Conservation (phyloP, 768 basidiomycete species). For the Fibroporia radiculosa region DNA sequence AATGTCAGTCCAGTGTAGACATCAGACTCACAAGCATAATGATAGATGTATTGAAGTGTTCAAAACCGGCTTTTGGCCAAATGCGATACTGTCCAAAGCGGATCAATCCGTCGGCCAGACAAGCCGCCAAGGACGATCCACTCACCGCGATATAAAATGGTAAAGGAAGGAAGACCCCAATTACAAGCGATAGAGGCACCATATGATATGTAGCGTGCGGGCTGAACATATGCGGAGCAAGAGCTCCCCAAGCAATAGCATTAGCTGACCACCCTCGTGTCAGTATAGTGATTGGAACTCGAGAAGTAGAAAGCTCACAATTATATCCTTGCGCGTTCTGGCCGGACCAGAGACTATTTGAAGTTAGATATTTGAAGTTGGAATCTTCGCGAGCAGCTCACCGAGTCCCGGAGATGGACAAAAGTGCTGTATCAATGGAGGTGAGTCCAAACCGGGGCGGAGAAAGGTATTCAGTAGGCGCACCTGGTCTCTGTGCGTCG, state of each 20-base stretch:
- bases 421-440: constrained; percentile 28
- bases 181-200: constrained; percentile 30
- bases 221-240: constrained; percentile 23
- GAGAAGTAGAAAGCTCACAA: constrained; percentile 3
- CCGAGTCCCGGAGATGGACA: constrained; percentile 44
- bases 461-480: not conserved
- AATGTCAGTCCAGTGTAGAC: constrained; percentile 28
- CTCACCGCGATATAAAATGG: constrained; percentile 41
- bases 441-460: not conserved
- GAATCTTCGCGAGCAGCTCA: not conserved
- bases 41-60: constrained; percentile 44
- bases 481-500: constrained; percentile 10
- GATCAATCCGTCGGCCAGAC: too few species aligned
- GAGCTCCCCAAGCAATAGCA: constrained; percentile 52
- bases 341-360: constrained; percentile 34
- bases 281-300: not conserved
- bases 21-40: constrained; percentile 14
- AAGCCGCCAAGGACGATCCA: not conserved
- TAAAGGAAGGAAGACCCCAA: constrained; percentile 45
- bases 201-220: constrained; percentile 9
- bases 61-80: constrained; percentile 38
- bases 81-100: constrained; percentile 24
- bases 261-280: constrained; percentile 8
- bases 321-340: constrained; percentile 46
- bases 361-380: not conserved